Percentiles rank a stretch among this genome's conserved stretches.
Evolutionary conservation across 305 asterid species (phyloP).

Genomic region (Fraxinus dipetala): DNA sequence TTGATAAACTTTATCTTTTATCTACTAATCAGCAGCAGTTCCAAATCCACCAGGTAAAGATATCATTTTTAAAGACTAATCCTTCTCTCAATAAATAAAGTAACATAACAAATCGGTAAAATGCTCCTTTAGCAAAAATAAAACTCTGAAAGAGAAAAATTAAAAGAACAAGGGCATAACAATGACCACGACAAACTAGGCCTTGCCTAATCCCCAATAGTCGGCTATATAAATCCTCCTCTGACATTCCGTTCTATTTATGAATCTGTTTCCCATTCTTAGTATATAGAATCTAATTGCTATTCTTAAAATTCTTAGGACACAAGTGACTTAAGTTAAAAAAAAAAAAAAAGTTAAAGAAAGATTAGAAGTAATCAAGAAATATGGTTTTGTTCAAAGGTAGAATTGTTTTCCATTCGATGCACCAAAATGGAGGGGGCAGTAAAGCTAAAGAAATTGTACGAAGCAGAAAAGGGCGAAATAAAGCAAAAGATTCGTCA

Average conservation of each 20-base stretch:
- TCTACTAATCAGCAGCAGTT: slow-evolving; percentile 8
- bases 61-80: background rate
- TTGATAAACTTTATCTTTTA: slow-evolving; percentile 17
- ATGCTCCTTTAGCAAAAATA: slow-evolving; percentile 15
- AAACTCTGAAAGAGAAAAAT: slow-evolving; percentile 25
- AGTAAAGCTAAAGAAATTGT: slow-evolving; percentile 35
- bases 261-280: background rate
- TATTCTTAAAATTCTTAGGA: background rate
- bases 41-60: slow-evolving; percentile 2
- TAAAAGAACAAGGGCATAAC: background rate
- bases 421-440: slow-evolving; percentile 26
- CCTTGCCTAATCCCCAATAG: slow-evolving; percentile 12
- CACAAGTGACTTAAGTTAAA: background rate
- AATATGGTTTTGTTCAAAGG: slow-evolving; percentile 33
- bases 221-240: background rate
- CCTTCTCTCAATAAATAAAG: slow-evolving; percentile 4
- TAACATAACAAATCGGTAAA: background rate
- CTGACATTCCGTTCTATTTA: background rate
- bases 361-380: slow-evolving; percentile 13
- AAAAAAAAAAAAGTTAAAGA: slow-evolving; percentile 13
- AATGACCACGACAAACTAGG: slow-evolving; percentile 15
- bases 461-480: slow-evolving; percentile 18
- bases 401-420: slow-evolving; percentile 30
- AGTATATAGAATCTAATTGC: background rate
- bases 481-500: slow-evolving; percentile 35